Evolutionary conservation across 768 basidiomycete genomes (phyloP).

Genomic region (Auriscalpium vulgare): DNA sequence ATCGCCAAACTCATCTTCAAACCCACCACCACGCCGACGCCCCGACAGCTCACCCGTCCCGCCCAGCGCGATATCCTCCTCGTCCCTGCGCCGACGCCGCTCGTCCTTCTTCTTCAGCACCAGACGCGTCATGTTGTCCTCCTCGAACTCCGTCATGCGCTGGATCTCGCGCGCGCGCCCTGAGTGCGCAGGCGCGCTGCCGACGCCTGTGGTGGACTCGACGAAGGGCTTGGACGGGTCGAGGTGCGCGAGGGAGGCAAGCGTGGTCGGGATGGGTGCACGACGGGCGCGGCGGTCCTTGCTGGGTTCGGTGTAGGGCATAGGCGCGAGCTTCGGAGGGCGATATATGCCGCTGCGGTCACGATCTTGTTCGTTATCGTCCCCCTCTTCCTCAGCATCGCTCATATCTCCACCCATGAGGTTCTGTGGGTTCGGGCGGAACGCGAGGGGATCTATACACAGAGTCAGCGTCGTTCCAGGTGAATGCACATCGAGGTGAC

Average conservation of each 20-base stretch:
- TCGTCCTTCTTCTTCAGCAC: conserved; percentile 87
- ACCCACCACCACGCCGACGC: conserved; percentile 55
- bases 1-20: conserved; percentile 83
- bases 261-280: conserved; percentile 54
- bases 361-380: conserved; percentile 6
- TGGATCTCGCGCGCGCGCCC: conserved; percentile 73
- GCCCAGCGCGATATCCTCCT: conserved; percentile 83
- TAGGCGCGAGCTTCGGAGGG: conserved; percentile 82
- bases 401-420: conserved; percentile 39
- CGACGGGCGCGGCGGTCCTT: conserved; percentile 40
- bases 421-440: conserved; percentile 82
- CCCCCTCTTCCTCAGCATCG: conserved; percentile 26
- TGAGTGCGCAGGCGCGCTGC: conserved; percentile 50
- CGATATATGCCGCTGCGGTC: conserved; percentile 55
- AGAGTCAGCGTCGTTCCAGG: too few relatives aligned
- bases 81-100: conserved; percentile 64
- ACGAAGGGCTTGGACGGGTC: conserved; percentile 56
- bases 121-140: conserved; percentile 87
- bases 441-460: conserved; percentile 74
- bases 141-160: conserved; percentile 83
- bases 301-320: conserved; percentile 69
- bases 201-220: conserved; percentile 69
- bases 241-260: conserved; percentile 41
- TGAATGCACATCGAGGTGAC: conserved; percentile 5
- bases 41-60: conserved; percentile 41